Conservation (phyloP, 108 stramenopile species). For the Skeletonema costatum region DNA sequence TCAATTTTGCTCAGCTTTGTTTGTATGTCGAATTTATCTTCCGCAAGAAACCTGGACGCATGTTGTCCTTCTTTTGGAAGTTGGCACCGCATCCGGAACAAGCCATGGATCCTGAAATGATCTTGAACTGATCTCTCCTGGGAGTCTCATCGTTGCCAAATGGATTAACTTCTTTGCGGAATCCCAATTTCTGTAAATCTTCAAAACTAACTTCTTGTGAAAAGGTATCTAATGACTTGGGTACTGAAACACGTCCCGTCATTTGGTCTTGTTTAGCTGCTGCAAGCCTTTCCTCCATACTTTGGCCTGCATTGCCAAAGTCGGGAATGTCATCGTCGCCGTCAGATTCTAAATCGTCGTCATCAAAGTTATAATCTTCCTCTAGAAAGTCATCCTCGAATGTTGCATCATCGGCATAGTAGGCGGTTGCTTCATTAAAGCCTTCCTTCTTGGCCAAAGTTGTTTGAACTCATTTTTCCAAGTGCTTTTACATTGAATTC, state of each 20-base stretch:
- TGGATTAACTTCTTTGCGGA: constrained; percentile 73
- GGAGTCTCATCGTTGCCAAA: constrained; percentile 84
- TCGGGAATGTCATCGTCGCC: constrained; percentile 63
- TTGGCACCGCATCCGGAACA: constrained; percentile 87
- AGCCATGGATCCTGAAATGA: constrained; percentile 79
- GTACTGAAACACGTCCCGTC: constrained; percentile 57
- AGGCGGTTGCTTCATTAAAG: constrained; percentile 63
- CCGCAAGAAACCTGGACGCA: constrained; percentile 75
- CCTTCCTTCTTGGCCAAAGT: constrained; percentile 88
- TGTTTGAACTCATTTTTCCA: constrained; percentile 81
- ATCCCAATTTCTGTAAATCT: constrained; percentile 66
- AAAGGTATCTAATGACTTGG: constrained; percentile 57
- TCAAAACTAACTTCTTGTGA: constrained; percentile 57
- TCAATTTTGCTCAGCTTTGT: constrained; percentile 74
- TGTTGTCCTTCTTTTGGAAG: constrained; percentile 74
- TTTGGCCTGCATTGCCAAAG: constrained; percentile 42
- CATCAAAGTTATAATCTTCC: constrained; percentile 44
- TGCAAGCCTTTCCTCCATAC: constrained; percentile 55
- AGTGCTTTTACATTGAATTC: constrained; percentile 50
- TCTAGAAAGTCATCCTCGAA: constrained; percentile 82
- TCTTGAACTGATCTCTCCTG: constrained; percentile 58
- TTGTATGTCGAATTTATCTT: constrained; percentile 76
- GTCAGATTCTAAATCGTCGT: constrained; percentile 37
- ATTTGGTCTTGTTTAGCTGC: constrained; percentile 51
- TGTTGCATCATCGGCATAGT: constrained; percentile 64